A percentile compares a stretch with the other conserved stretches of the same genome.
Conservation (phyloP, 140 eudicot species). For the Oenanthe javanica region DNA sequence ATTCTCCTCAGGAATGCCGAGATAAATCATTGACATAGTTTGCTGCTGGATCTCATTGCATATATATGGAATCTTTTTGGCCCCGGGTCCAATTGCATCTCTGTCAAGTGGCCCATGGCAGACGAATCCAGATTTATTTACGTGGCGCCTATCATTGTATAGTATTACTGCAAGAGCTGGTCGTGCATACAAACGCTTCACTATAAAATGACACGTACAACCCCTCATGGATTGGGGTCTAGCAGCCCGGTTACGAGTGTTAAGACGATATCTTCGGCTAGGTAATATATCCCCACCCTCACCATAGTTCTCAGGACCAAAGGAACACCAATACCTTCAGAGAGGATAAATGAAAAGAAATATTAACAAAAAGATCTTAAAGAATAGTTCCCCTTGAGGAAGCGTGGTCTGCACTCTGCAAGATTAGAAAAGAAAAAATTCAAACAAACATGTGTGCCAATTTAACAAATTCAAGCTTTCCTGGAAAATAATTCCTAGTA, state of each 20-base stretch:
- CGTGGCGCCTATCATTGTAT: constrained; percentile 75
- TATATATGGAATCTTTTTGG: constrained; percentile 73
- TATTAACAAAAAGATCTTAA: background rate
- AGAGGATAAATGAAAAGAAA: background rate
- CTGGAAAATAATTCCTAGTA: background rate
- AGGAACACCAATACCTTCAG: constrained; percentile 93
- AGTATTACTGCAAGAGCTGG: constrained; percentile 74
- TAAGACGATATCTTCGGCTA: constrained; percentile 81
- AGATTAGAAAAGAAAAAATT: background rate
- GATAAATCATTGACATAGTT: constrained; percentile 98
- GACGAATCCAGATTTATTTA: constrained; percentile 74
- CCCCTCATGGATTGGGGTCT: constrained; percentile 99
- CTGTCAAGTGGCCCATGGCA: constrained; percentile 98
- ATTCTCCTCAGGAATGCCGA: constrained; percentile 93
- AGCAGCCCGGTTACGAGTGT: constrained; percentile 99
- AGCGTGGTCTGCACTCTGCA: background rate
- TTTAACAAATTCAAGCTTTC: background rate
- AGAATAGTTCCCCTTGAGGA: background rate
- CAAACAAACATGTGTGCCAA: background rate
- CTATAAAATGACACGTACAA: constrained; percentile 80
- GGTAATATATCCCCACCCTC: constrained; percentile 90
- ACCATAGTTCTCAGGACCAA: constrained; percentile 96
- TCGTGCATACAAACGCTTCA: constrained; percentile 76
- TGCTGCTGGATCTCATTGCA: constrained; percentile 89
- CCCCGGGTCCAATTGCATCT: constrained; percentile 98